Evolutionary conservation across 768 basidiomycete genomes (phyloP).

Genomic region (Pulveroboletus ravenelii): DNA sequence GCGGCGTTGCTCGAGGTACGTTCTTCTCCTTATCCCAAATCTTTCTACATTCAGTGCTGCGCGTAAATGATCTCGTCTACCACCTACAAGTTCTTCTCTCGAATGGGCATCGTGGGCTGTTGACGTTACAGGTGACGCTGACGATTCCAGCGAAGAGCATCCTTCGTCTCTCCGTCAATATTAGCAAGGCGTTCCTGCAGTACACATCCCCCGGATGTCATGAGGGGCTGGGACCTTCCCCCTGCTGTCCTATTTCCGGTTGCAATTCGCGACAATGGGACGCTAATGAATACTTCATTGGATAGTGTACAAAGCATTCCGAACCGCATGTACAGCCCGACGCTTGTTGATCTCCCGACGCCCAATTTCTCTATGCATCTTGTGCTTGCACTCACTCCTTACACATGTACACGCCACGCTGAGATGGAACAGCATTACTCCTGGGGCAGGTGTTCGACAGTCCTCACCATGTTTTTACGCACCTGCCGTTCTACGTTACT

Average conservation of each 20-base stretch:
- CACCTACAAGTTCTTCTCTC: conserved; percentile 30
- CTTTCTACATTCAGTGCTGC: not conserved
- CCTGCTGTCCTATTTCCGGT: conserved; percentile 67
- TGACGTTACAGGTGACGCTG: conserved; percentile 69
- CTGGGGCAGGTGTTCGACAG: no score
- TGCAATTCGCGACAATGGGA: not conserved
- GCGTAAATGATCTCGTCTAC: conserved; percentile 62
- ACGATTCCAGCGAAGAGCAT: conserved; percentile 63
- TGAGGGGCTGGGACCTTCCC: conserved; percentile 91
- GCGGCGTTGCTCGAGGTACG: conserved; percentile 46
- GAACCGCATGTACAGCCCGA: no score
- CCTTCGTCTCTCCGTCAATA: conserved; percentile 62
- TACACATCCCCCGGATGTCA: conserved; percentile 91
- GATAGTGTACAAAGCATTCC: no score
- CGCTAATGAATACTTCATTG: conserved; percentile 1
- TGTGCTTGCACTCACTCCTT: no score
- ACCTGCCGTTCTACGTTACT: no score
- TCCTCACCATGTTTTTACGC: no score
- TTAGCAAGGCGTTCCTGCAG: conserved; percentile 80
- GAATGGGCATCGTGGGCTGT: conserved; percentile 36
- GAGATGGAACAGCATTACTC: no score
- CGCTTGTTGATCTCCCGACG: no score
- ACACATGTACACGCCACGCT: no score
- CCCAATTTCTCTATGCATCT: no score
- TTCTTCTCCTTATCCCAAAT: not conserved